Conservation (phyloP, 805 yeast species). For the Schwanniomyces pseudopolymorphus region DNA sequence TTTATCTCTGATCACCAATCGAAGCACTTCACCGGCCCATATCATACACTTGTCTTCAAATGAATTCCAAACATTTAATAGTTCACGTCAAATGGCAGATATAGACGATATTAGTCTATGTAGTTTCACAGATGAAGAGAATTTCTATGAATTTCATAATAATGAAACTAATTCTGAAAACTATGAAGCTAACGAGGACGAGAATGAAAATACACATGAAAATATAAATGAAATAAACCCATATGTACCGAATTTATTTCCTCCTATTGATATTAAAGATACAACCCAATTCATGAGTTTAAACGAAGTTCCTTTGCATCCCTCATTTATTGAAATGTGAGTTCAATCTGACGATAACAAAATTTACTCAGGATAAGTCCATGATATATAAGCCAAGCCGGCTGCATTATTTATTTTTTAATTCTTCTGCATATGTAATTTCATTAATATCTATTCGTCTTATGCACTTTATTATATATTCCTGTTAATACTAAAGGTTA, state of each 20-base stretch:
- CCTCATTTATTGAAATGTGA: conserved; percentile 22
- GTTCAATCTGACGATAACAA: too few species aligned
- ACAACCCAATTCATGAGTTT: conserved; percentile 23
- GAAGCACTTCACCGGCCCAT: background rate
- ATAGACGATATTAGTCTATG: background rate
- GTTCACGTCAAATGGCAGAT: background rate
- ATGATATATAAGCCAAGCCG: background rate
- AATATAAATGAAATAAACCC: conserved; percentile 14
- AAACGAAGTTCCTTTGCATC: conserved; percentile 27
- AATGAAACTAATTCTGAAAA: background rate
- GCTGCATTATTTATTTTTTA: background rate
- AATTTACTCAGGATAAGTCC: too few species aligned
- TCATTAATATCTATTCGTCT: background rate
- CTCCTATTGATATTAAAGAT: conserved; percentile 27
- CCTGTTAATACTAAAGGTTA: background rate
- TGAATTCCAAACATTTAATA: background rate
- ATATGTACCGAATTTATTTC: conserved; percentile 38
- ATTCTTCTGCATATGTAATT: background rate
- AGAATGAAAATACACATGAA: background rate
- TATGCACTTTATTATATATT: background rate
- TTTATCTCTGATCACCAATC: background rate
- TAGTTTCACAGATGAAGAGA: background rate
- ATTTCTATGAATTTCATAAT: background rate
- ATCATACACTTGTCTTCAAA: background rate
- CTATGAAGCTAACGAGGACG: background rate